These are phyloP conservation scores for Pseudonectria buxi DNA, from an alignment of 2,329 filamentous ascomycete genomes.

Conservation along the genomic window DNA sequence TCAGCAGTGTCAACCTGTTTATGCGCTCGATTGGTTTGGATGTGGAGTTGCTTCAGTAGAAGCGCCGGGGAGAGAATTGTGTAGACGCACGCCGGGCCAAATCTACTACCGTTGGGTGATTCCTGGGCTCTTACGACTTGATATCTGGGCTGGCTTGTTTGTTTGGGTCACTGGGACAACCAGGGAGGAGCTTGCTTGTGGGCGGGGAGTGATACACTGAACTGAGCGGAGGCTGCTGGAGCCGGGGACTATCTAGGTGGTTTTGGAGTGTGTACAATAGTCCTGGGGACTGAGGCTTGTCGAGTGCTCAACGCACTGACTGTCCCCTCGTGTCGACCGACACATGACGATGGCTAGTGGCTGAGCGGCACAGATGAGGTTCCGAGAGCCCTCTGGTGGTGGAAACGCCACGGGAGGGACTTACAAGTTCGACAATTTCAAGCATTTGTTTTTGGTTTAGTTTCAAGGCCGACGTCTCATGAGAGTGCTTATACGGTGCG, in stretches of 20 bases:
- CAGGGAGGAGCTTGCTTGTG: conserved; percentile 13
- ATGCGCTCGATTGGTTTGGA: conserved; percentile 99
- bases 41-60: conserved; percentile 61
- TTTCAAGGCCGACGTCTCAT: no score
- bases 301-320: conserved; percentile 12
- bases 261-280: conserved; percentile 18
- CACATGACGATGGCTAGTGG: no score
- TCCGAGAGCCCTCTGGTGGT: no score
- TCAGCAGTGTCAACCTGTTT: conserved; percentile 93
- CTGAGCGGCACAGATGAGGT: no score
- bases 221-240: conserved; percentile 7
- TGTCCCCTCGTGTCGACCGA: no score
- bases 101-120: conserved; percentile 17
- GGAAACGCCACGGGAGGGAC: background rate
- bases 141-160: conserved; percentile 16
- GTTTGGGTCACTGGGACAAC: conserved; percentile 15
- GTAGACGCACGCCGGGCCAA: conserved; percentile 6
- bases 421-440: background rate
- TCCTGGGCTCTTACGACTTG: conserved; percentile 15
- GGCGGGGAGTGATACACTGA: conserved; percentile 8
- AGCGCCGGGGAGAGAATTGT: background rate
- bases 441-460: no score
- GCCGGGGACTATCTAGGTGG: conserved; percentile 6
- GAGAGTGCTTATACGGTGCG: no score
- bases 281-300: conserved; percentile 9